Evolutionary conservation across 2,329 filamentous ascomycete species (phyloP).

Genomic region (Aspergillus luchuensis): DNA sequence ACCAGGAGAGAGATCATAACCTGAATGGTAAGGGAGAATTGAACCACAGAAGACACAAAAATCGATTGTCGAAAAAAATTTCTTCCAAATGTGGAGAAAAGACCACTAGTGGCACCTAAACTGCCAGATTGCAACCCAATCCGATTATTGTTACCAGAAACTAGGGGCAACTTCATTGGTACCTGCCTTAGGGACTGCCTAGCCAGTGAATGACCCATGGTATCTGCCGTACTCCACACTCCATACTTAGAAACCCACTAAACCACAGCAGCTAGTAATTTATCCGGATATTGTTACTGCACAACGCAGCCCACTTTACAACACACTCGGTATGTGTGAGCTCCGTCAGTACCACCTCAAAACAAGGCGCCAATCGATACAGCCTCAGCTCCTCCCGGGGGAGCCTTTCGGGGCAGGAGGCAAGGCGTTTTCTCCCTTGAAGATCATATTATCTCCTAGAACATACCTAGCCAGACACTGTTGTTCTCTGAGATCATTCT

Average conservation of each 20-base stretch:
- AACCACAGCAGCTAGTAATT: neutral
- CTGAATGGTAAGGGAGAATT: neutral
- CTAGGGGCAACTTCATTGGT: conserved; percentile 17
- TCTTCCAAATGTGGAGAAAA: conserved; percentile 22
- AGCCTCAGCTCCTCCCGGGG: neutral
- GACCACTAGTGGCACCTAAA: conserved; percentile 10
- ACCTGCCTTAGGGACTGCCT: conserved; percentile 25
- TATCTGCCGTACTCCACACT: conserved; percentile 23
- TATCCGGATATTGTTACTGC: conserved; percentile 3
- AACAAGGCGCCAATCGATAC: neutral
- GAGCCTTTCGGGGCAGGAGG: neutral
- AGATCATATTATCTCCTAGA: conserved; percentile 1
- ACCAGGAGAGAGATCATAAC: neutral
- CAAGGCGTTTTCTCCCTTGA: conserved; percentile 1
- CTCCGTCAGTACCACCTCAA: neutral
- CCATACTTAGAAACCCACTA: conserved; percentile 23
- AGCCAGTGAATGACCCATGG: conserved; percentile 15
- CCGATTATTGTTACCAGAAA: conserved; percentile 15
- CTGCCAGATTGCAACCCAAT: conserved; percentile 24
- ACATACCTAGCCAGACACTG: too few relatives aligned
- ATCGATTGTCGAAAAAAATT: conserved; percentile 15
- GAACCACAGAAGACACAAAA: neutral
- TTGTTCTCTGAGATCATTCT: too few relatives aligned
- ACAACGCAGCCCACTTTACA: neutral
- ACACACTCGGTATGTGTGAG: neutral